phyloP scores from a whole-genome alignment of 192 early-diverging fungal species.

The Dissophora globulifera region DNA sequence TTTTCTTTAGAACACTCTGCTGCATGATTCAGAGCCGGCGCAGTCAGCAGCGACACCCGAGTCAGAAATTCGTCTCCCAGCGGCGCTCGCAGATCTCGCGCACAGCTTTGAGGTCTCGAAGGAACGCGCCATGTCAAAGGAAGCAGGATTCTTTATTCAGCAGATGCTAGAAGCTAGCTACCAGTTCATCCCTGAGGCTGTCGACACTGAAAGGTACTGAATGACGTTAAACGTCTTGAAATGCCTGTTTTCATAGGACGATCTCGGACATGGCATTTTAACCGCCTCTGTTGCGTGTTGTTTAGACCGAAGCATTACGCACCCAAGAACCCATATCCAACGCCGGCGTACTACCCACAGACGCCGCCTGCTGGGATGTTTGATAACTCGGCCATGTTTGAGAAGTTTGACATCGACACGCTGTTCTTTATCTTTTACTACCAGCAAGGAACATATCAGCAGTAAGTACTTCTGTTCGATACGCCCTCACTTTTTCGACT shows the following conservation, averaged over 20 bases:
- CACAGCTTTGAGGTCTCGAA: conserved; percentile 65
- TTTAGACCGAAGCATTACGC: conserved; percentile 75
- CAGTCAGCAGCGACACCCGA: conserved; percentile 10
- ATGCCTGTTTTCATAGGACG: too few relatives aligned
- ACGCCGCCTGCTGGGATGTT: conserved; percentile 77
- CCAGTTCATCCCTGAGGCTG: conserved; percentile 81
- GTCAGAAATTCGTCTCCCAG: conserved; percentile 60
- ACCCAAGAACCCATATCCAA: conserved; percentile 79
- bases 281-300: neutral
- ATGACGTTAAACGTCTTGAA: too few relatives aligned
- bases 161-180: conserved; percentile 90
- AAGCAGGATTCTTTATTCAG: conserved; percentile 59
- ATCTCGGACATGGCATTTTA: too few relatives aligned
- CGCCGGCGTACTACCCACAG: conserved; percentile 95
- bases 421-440: conserved; percentile 99
- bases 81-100: conserved; percentile 65
- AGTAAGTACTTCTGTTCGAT: conserved; percentile 65
- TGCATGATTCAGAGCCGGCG: conserved; percentile 2
- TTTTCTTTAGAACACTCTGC: conserved; percentile 3
- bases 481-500: neutral
- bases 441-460: conserved; percentile 95
- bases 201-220: conserved; percentile 83
- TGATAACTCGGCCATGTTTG: conserved; percentile 85
- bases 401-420: conserved; percentile 93
- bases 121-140: conserved; percentile 55